Percentiles rank a stretch among this genome's conserved stretches.
phyloP scores from a whole-genome alignment of 2,329 filamentous ascomycete species.

The Aspergillus neoniger region DNA sequence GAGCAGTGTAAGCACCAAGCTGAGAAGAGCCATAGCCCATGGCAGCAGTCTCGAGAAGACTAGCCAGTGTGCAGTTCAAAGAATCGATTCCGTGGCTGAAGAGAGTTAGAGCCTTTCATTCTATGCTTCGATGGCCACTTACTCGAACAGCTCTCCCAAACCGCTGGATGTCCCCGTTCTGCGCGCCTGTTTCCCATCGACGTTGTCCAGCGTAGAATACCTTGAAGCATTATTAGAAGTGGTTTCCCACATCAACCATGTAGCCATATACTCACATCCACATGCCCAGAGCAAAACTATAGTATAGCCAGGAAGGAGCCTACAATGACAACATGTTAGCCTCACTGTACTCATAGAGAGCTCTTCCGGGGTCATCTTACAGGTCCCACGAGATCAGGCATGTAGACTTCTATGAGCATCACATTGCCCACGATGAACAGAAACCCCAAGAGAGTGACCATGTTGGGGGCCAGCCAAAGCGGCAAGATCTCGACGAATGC shows the following conservation, averaged over 20 bases:
- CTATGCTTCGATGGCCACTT: constrained; percentile 33
- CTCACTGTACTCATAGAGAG: neutral
- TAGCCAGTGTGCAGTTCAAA: constrained; percentile 92
- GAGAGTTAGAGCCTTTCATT: constrained; percentile 26
- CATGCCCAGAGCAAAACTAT: constrained; percentile 89
- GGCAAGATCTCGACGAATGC: constrained; percentile 88
- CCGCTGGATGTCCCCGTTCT: constrained; percentile 93
- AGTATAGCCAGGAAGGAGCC: constrained; percentile 90
- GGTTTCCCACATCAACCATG: neutral
- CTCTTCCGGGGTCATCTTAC: constrained; percentile 53
- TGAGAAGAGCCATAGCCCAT: constrained; percentile 86
- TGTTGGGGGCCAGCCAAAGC: constrained; percentile 95
- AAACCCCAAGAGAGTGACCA: constrained; percentile 95
- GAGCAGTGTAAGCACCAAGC: constrained; percentile 84
- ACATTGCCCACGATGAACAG: constrained; percentile 90
- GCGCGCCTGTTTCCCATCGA: constrained; percentile 95
- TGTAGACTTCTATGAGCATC: constrained; percentile 69
- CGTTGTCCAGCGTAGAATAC: constrained; percentile 97
- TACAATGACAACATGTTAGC: constrained; percentile 40
- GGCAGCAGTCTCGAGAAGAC: constrained; percentile 84
- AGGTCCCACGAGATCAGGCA: constrained; percentile 88
- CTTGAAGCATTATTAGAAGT: constrained; percentile 34
- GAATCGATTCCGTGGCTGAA: constrained; percentile 89
- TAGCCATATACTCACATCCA: constrained; percentile 69
- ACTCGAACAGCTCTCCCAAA: constrained; percentile 93